Evolutionary conservation across 2,329 filamentous ascomycete genomes (phyloP), one percentile per base, ranked within the genome.

Genomic region (Myrmaecium sp.): DNA sequence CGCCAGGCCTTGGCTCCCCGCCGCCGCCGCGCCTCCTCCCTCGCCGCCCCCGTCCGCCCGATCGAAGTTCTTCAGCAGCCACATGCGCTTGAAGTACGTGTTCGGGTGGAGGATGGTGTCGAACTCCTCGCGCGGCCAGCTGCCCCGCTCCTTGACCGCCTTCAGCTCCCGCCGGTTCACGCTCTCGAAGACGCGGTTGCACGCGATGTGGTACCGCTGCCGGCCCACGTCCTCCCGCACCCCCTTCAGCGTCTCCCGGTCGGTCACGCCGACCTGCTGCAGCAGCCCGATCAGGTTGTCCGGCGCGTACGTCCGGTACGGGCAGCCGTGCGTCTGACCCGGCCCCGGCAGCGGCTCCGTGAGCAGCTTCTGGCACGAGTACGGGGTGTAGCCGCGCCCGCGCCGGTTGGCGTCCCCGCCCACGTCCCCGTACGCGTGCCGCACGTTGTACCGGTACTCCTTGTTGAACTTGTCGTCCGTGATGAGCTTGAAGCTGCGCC

Each of bases 71-170:
- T 83, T 93, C 33, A 98, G 57, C 39, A 91, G 44, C 51, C 82
- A 95, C 48, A 83, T 92, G 30, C 86, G 67, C 63, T 93, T 94
- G 54, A 95, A 98, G 54, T 94, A 98, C 37, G 86, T 84, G 49
- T 98, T 98, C 7, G 89, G 89, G 54, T 98, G 89, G 13, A 93
- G 74, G 46, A 98, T 92, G 0, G 86, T 95, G 54, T 95, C 86
- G 21, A 93, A 62, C 48, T 93, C 80, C 10, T 71, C 70, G 5
- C 74, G 50, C 8, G 48, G 47, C 59, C 57, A 62, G 0, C 47
- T 45, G 4, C 47, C 49, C 25, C 61, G 51, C 12, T 62, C 57
- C 42, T 60, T 62, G 16, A 62, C 55, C 45, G 57, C 60, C 36
- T 58, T 60, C 12, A 64, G 49, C 41, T 62, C 55, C 14, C 38